Percentiles rank a stretch among this genome's conserved stretches.
Conservation (phyloP, 805 yeast species). For the Groenewaldozyma salmanticensis region DNA sequence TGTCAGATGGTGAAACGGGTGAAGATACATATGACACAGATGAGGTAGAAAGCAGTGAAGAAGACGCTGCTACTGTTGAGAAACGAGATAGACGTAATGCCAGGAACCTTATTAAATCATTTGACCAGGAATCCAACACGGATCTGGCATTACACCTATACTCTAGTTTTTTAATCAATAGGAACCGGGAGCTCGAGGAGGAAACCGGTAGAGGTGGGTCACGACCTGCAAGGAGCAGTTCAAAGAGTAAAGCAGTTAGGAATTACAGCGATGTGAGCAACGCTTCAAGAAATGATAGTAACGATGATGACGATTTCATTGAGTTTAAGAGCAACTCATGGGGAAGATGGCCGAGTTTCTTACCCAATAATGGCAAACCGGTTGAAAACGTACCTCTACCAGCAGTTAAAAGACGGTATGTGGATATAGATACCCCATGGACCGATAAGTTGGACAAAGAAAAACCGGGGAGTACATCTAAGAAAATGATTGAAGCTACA, state of each 20-base stretch:
- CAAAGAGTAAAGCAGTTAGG: not conserved
- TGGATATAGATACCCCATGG: constrained; percentile 10
- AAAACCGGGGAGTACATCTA: not conserved
- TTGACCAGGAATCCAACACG: constrained; percentile 18
- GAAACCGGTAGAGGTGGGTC: too few relatives aligned
- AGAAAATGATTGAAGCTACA: constrained; percentile 8
- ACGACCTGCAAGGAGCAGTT: too few relatives aligned
- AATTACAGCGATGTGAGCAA: not conserved
- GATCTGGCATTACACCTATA: constrained; percentile 62
- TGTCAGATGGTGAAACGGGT: constrained; percentile 2
- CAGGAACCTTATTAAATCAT: constrained; percentile 1
- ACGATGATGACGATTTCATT: too few relatives aligned
- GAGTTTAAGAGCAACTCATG: not conserved
- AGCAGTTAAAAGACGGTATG: constrained; percentile 3
- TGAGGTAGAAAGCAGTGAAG: too few relatives aligned
- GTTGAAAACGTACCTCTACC: constrained; percentile 15
- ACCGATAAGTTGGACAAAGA: constrained; percentile 4
- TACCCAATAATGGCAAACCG: not conserved
- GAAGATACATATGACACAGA: too few relatives aligned
- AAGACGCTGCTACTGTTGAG: too few relatives aligned
- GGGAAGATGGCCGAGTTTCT: not conserved
- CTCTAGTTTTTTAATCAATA: constrained; percentile 37
- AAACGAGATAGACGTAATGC: too few relatives aligned
- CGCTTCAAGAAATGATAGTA: not conserved
- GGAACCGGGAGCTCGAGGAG: not conserved